Percentiles rank a stretch among this genome's conserved stretches.
phyloP scores from a whole-genome alignment of 164 flowering plant genomes.

The Piper betle region DNA sequence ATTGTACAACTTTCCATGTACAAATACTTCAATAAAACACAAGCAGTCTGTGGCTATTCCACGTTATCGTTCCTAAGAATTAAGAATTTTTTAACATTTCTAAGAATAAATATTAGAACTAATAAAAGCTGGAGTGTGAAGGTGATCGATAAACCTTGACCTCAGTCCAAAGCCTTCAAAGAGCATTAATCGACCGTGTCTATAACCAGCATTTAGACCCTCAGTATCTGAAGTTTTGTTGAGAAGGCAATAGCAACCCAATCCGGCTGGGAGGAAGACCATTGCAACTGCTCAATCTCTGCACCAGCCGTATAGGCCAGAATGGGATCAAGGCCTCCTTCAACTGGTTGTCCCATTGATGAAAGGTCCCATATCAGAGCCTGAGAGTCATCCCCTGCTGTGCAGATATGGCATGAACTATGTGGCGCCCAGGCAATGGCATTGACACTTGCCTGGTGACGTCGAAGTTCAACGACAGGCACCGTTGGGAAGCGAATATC shows the following conservation, averaged over 20 bases:
- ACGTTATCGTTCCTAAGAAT: too few relatives aligned
- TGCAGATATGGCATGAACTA: constrained; percentile 83
- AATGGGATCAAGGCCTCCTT: constrained; percentile 82
- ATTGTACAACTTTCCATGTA: background rate
- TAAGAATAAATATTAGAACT: background rate
- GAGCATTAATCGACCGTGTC: background rate
- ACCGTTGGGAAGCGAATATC: constrained; percentile 77
- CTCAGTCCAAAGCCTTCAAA: background rate
- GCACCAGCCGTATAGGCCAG: constrained; percentile 85
- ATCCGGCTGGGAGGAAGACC: constrained; percentile 91
- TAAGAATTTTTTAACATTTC: background rate
- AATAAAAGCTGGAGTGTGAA: background rate
- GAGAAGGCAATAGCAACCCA: constrained; percentile 93
- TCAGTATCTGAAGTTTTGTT: constrained; percentile 79
- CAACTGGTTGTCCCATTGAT: constrained; percentile 84
- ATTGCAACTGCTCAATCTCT: constrained; percentile 87
- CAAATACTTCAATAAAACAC: background rate
- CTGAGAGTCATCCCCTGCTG: constrained; percentile 89
- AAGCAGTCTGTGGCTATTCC: background rate
- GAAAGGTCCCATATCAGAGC: constrained; percentile 68
- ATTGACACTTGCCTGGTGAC: constrained; percentile 81
- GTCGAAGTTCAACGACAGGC: constrained; percentile 77
- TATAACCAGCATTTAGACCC: constrained; percentile 34
- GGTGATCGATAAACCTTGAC: too few relatives aligned
- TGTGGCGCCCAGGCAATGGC: constrained; percentile 97